Evolutionary conservation across 768 basidiomycete species (phyloP).

Genomic region (Candolleomyces eurysporus): DNA sequence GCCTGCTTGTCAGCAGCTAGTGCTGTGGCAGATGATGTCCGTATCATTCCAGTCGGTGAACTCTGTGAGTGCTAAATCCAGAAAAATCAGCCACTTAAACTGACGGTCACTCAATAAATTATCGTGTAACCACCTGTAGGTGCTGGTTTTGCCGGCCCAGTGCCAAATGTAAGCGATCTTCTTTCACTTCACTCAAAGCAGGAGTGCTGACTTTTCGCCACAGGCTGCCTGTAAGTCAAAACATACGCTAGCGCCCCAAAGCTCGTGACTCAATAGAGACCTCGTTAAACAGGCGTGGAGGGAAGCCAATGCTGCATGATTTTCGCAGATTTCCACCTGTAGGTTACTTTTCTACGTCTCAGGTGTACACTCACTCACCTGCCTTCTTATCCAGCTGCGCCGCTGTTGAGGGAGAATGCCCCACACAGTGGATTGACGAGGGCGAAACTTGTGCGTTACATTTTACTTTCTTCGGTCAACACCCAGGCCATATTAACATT

Average conservation of each 20-base stretch:
- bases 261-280: no score
- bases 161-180: background rate
- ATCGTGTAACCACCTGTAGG: background rate
- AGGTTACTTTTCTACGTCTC: background rate
- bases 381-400: slow-evolving; percentile 10
- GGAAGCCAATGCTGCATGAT: background rate
- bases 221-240: no score
- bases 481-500: no score
- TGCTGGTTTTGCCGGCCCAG: slow-evolving; percentile 9
- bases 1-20: background rate
- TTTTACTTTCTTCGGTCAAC: background rate
- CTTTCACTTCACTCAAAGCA: background rate
- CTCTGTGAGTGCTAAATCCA: background rate
- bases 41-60: slow-evolving; percentile 3
- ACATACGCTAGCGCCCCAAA: no score
- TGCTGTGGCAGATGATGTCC: background rate
- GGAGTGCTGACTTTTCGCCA: background rate
- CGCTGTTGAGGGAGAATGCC: slow-evolving; percentile 13
- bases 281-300: no score
- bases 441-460: slow-evolving; percentile 14
- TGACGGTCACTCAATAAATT: background rate
- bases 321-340: slow-evolving; percentile 14
- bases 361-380: background rate
- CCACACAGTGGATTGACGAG: slow-evolving; percentile 12
- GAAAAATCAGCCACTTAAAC: background rate